Conservation (phyloP, 1,139 yeast genomes). For the Spencermartinsiella ligniputridi region DNA sequence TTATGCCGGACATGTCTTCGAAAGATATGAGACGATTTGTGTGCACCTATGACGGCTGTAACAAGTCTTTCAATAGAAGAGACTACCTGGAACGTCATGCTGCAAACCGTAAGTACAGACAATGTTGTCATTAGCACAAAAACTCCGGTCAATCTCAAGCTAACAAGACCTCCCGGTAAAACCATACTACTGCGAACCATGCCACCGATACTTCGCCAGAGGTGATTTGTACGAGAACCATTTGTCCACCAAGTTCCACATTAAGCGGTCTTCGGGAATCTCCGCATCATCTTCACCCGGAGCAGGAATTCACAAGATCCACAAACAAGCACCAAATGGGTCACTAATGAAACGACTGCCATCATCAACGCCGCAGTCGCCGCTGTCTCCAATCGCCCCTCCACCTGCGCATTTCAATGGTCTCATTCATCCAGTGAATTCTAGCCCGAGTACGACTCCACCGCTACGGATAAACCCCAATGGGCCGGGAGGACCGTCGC, state of each 20-base stretch:
- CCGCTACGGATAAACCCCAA: not conserved
- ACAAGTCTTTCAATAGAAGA: conserved; percentile 35
- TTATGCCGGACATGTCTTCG: too few species aligned
- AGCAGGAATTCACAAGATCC: not conserved
- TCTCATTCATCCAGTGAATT: not conserved
- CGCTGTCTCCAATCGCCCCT: not conserved
- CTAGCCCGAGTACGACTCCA: not conserved
- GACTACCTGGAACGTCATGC: conserved; percentile 38
- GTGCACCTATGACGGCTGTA: conserved; percentile 35
- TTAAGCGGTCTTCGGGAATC: conserved; percentile 21
- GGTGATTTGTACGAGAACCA: conserved; percentile 36
- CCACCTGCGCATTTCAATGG: not conserved
- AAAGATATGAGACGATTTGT: conserved; percentile 17
- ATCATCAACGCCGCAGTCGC: conserved; percentile 1
- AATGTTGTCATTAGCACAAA: not conserved
- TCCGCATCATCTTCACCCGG: not conserved
- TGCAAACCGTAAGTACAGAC: conserved; percentile 30
- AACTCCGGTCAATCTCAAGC: not conserved
- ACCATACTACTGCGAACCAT: conserved; percentile 31
- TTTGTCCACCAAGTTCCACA: conserved; percentile 30
- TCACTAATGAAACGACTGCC: not conserved
- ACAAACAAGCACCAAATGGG: not conserved
- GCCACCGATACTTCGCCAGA: conserved; percentile 34
- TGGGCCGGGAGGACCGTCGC: not conserved
- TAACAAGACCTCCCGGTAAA: conserved; percentile 28